phyloP scores from a whole-genome alignment of 768 basidiomycete species.

The Tylopilus plumbeoviolaceoides region DNA sequence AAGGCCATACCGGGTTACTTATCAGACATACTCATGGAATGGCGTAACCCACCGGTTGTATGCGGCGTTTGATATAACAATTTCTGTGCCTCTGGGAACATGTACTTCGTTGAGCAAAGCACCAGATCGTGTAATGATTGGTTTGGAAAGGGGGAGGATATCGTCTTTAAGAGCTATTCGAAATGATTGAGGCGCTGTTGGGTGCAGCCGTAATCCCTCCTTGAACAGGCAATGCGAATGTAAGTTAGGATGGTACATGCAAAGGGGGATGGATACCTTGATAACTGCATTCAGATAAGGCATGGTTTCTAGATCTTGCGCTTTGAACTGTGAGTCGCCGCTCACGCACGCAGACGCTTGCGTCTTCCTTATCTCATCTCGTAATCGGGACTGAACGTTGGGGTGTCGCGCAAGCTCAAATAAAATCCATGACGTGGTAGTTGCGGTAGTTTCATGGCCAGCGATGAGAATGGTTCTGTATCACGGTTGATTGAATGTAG shows the following conservation, averaged over 20 bases:
- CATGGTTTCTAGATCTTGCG: conserved; percentile 47
- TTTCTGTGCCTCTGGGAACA: conserved; percentile 46
- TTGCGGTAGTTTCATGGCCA: conserved; percentile 60
- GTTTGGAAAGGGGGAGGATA: conserved; percentile 54
- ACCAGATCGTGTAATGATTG: conserved; percentile 44
- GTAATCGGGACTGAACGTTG: conserved; percentile 53
- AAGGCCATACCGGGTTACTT: not conserved
- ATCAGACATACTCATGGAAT: not conserved
- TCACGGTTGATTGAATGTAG: not conserved
- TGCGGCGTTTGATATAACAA: conserved; percentile 48
- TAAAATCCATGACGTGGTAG: conserved; percentile 52
- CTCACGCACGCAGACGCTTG: not conserved
- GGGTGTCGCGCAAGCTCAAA: conserved; percentile 56
- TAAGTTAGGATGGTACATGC: conserved; percentile 13
- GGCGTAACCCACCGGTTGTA: conserved; percentile 46
- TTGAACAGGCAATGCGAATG: conserved; percentile 8
- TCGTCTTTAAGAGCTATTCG: conserved; percentile 50
- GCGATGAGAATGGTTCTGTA: conserved; percentile 43
- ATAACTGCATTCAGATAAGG: conserved; percentile 38
- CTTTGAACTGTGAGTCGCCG: not conserved
- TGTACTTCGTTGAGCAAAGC: conserved; percentile 39
- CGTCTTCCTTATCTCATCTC: conserved; percentile 28
- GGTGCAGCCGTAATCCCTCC: conserved; percentile 45
- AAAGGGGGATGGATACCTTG: conserved; percentile 21
- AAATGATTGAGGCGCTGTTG: conserved; percentile 45